Conservation (phyloP, 768 basidiomycete genomes). For the Tephrocybe sp. region DNA sequence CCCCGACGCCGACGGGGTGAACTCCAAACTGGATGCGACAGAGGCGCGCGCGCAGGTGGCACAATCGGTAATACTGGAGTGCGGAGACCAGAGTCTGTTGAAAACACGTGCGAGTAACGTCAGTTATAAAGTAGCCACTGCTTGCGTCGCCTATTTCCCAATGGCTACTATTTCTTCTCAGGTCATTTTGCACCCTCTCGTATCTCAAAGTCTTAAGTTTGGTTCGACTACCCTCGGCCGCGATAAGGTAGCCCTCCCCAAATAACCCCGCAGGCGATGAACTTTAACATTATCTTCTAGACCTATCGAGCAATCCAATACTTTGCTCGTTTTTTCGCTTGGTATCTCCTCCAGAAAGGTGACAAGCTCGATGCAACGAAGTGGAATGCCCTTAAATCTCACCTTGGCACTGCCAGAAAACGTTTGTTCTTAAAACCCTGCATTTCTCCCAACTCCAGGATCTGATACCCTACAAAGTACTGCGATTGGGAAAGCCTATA, state of each 20-base stretch:
- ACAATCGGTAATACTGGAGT: not conserved
- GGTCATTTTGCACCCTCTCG: slow-evolving; percentile 79
- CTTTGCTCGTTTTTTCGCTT: slow-evolving; percentile 84
- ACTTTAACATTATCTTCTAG: slow-evolving; percentile 36
- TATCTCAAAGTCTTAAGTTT: slow-evolving; percentile 74
- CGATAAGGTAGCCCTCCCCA: slow-evolving; percentile 66
- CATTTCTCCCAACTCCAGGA: slow-evolving; percentile 2
- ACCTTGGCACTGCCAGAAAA: slow-evolving; percentile 84
- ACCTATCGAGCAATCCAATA: slow-evolving; percentile 90
- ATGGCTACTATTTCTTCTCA: slow-evolving; percentile 65
- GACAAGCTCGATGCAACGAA: slow-evolving; percentile 67
- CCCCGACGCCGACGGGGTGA: slow-evolving; percentile 10
- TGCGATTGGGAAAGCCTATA: slow-evolving; percentile 90
- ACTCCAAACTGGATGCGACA: not conserved
- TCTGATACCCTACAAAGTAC: slow-evolving; percentile 46
- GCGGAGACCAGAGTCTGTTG: slow-evolving; percentile 9
- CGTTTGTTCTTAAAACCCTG: slow-evolving; percentile 42
- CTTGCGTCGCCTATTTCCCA: slow-evolving; percentile 9
- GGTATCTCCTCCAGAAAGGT: slow-evolving; percentile 71
- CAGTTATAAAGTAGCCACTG: not conserved
- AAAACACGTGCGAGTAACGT: slow-evolving; percentile 16
- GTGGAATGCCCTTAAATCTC: slow-evolving; percentile 83
- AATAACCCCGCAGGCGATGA: not conserved
- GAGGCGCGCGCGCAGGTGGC: not conserved
- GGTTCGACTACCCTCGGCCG: slow-evolving; percentile 80